These are phyloP conservation scores for Aspergillus novofumigatus DNA, from an alignment of 2,329 filamentous ascomycete species.

Conservation along the genomic window DNA sequence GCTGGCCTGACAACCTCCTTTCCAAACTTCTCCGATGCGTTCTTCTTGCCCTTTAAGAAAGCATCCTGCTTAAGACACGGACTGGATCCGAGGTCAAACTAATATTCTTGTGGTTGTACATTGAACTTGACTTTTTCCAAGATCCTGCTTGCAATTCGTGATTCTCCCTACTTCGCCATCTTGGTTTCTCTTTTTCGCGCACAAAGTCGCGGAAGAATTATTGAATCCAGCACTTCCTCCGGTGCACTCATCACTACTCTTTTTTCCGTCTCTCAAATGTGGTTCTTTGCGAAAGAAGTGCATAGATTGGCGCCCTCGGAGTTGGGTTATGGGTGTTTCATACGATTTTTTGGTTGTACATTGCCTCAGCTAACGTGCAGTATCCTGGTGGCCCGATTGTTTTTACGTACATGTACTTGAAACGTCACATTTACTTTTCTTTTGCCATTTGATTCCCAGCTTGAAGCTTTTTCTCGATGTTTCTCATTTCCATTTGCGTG, in stretches of 20 bases:
- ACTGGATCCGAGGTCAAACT: constrained; percentile 16
- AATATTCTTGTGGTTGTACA: constrained; percentile 7
- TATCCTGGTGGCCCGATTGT: neutral
- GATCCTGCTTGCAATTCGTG: neutral
- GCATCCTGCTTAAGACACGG: constrained; percentile 10
- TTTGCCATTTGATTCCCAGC: constrained; percentile 6
- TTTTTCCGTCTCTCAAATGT: constrained; percentile 1
- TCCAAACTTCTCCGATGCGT: neutral
- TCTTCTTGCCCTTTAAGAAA: neutral
- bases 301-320: constrained; percentile 25
- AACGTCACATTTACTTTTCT: constrained; percentile 1
- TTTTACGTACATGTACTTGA: neutral
- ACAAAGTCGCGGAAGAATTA: neutral
- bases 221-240: neutral
- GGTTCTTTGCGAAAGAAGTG: constrained; percentile 12
- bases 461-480: neutral
- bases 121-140: constrained; percentile 1
- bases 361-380: constrained; percentile 4
- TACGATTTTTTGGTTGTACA: constrained; percentile 12
- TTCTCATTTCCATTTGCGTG: neutral
- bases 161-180: neutral
- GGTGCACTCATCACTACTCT: neutral
- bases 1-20: constrained; percentile 11
- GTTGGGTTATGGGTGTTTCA: constrained; percentile 15
- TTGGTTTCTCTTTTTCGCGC: neutral